Percentiles rank a stretch among this genome's conserved stretches.
Conservation (phyloP, 192 early-diverging fungal genomes). For the Rhizophagus sp. region DNA sequence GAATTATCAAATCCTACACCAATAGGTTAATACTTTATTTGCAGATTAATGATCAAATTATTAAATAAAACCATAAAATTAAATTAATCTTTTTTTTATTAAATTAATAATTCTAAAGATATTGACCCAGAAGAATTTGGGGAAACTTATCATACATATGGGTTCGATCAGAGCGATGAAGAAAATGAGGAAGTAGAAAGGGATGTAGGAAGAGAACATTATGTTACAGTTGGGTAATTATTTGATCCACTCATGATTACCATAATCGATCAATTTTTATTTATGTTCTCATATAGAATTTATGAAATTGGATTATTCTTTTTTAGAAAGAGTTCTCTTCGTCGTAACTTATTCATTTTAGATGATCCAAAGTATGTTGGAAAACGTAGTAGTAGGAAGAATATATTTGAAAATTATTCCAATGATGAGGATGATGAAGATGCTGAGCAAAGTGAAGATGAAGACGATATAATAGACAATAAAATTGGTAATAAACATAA, state of each 20-base stretch:
- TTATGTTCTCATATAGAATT: not conserved
- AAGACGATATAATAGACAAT: slow-evolving; percentile 13
- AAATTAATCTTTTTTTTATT: not conserved
- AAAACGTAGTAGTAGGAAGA: slow-evolving; percentile 65
- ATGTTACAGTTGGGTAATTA: slow-evolving; percentile 64
- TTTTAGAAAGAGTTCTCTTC: slow-evolving; percentile 63
- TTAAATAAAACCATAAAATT: not conserved
- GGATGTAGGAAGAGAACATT: slow-evolving; percentile 61
- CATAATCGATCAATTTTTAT: not conserved
- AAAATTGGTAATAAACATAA: slow-evolving; percentile 15
- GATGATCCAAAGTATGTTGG: slow-evolving; percentile 77
- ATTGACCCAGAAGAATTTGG: slow-evolving; percentile 72
- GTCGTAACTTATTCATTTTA: slow-evolving; percentile 58
- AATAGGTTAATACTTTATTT: slow-evolving; percentile 40
- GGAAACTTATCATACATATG: slow-evolving; percentile 42
- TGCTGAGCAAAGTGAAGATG: slow-evolving; percentile 27
- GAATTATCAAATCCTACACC: slow-evolving; percentile 57
- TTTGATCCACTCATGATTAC: not conserved
- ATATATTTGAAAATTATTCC: slow-evolving; percentile 51
- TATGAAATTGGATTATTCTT: not conserved
- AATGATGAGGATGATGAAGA: slow-evolving; percentile 42
- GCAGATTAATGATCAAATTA: too few species aligned
- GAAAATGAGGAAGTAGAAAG: slow-evolving; percentile 53
- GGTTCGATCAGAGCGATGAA: slow-evolving; percentile 48
- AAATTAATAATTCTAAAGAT: slow-evolving; percentile 42